Evolutionary conservation across 768 basidiomycete species (phyloP), one percentile per base, ranked within the genome.

Genomic region (Podaxis carcinomalis): DNA sequence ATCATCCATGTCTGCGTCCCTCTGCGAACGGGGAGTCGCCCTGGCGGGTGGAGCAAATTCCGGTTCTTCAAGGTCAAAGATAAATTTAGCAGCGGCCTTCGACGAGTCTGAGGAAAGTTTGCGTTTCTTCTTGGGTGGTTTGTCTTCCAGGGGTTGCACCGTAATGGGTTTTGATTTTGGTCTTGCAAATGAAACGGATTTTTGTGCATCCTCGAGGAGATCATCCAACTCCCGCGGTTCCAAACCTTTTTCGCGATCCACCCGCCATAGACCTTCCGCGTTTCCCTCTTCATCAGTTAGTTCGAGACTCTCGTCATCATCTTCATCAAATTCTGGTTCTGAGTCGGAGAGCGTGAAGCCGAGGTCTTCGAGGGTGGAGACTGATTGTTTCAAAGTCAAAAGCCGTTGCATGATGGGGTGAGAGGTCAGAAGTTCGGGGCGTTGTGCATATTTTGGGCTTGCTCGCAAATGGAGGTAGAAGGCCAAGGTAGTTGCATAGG

Each of bases 391-490:
- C 50, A 98, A 83, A 13, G 85, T 81, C 32, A 96, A 78, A 2
- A 98, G 81, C 9, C 94, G 89, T 32, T 78, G 74, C 61, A 93
- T 79, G 66, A 94, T 86, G 3, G 92, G 89, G 69, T 88, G 89
- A 14, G 78, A 73, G 68, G 82, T 84, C 58, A 93, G 80, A 40
- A 83, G 80, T 62, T 84, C 80, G 9, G 84, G 89, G 37, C 78
- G 81, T 57, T 79, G 78, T 5, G 82, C 78, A 69, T 87, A 86
- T 73, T 89, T 83, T 62, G 83, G 78, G 42, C 81, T 82, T 23
- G 90, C 79, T 16, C 91, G 85, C n/a, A 98, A 80, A 71, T 95
- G 86, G 42, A 98, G 77, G 75, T 96, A 98, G 76, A 95, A 98
- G 0, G 95, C 91, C 49, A 98, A 86, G 1, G 87, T 88, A 0